Base-by-base conservation (phyloP, 2,329 filamentous ascomycete genomes). In the Ceratocystis alfenasii region DNA sequence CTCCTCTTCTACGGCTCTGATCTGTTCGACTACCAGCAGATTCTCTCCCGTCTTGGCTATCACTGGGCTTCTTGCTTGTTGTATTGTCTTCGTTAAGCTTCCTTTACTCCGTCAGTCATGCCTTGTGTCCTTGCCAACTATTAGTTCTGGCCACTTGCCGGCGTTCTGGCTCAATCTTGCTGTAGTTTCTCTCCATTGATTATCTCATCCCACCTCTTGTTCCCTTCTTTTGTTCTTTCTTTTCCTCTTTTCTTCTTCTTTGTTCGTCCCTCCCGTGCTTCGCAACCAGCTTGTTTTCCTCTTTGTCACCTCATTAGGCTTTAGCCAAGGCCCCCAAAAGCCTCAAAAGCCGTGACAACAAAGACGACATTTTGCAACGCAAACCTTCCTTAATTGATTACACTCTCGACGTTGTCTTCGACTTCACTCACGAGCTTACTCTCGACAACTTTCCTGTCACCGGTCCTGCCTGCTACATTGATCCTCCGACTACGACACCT, bases 11-110 rank as follows among this genome's bases (percentile, higher is more conserved):
- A 33, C 53, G 53, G 15, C 33, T 57, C 30, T n/a, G 30, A 59
- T 59, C 55, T 36, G 55, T 59, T 59, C 25, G 55, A 33, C 55
- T 30, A 36, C 55, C 17, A 2, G 6, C 25, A 59, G 15, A 44
- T 20, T 20, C 61, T 60, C 65, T 66, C 33, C 64, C 68, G 55
- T 69, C 66, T 48, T 20, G n/a, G 55, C n/a, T 59, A n/a, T 36
- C 50, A 63, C 48, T 65, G 44, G 48, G 12, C 25, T 64, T 63
- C 25, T 15, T 63, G 50, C 44, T 41, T 45, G 15, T 36, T 59
- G 30, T 33, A 59, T 59, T n/a, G 25, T 33, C 25, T 41, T 48
- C n/a, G 60, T 50, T 25, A 41, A 33, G 1, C 15, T 33, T 4
- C 25, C 45, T 55, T 20, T 33, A 17, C 33, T 33, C 46, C 33